Conservation (phyloP, 2,329 filamentous ascomycete genomes). For the Didymella sp. region DNA sequence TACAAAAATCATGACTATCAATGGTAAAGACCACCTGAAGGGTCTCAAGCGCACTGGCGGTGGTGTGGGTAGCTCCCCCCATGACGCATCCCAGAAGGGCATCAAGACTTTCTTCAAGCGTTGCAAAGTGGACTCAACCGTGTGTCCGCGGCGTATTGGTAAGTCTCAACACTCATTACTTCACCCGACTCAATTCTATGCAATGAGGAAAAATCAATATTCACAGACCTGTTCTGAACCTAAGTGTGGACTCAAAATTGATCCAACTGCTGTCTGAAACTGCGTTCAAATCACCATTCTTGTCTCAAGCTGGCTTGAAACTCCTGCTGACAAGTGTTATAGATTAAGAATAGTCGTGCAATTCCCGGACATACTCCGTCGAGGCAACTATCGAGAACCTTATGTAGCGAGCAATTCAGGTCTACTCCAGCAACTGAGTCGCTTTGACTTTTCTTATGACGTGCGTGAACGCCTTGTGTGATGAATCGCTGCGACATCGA, state of each 20-base stretch:
- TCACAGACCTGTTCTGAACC: conserved; percentile 88
- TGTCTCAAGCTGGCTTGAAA: neutral
- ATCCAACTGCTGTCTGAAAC: conserved; percentile 83
- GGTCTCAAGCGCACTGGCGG: conserved; percentile 80
- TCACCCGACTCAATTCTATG: conserved; percentile 28
- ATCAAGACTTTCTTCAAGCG: conserved; percentile 80
- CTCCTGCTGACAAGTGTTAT: conserved; percentile 11
- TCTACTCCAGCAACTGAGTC: neutral
- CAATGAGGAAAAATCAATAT: conserved; percentile 65
- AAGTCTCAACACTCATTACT: conserved; percentile 22
- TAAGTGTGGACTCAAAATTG: conserved; percentile 72
- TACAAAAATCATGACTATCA: conserved; percentile 66
- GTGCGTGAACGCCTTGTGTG: neutral
- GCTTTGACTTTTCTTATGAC: neutral
- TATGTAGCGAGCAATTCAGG: neutral
- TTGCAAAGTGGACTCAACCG: conserved; percentile 51
- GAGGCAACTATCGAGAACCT: neutral
- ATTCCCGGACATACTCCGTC: neutral
- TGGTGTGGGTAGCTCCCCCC: conserved; percentile 78
- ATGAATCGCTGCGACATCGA: neutral
- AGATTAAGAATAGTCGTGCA: neutral
- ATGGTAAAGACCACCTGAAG: conserved; percentile 73
- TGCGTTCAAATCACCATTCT: conserved; percentile 6
- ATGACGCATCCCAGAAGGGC: conserved; percentile 77
- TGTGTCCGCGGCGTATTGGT: conserved; percentile 20